Evolutionary conservation across 768 basidiomycete genomes (phyloP).

Genomic region (Plicaturopsis crispa): DNA sequence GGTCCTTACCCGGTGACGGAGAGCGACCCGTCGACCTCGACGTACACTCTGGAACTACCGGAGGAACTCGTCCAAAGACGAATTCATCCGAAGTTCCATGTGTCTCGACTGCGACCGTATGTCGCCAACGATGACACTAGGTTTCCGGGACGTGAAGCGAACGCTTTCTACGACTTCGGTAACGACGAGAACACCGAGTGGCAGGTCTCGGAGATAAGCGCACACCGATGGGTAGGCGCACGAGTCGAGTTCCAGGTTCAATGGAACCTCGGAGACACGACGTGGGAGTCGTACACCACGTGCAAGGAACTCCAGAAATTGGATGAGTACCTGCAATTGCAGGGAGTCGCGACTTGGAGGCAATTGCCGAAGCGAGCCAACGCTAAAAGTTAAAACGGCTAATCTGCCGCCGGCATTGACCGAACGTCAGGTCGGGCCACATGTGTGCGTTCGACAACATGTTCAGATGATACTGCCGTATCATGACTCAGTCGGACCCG

Average conservation of each 20-base stretch:
- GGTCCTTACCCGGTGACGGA: slow-evolving; percentile 6
- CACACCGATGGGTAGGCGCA: slow-evolving; percentile 8
- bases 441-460: too few relatives aligned
- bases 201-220: slow-evolving; percentile 7
- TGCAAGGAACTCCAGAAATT: slow-evolving; percentile 21
- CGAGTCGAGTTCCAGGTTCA: slow-evolving; percentile 17
- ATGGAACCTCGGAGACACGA: slow-evolving; percentile 25
- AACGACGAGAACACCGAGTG: slow-evolving; percentile 2
- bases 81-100: slow-evolving; percentile 11
- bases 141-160: slow-evolving; percentile 8
- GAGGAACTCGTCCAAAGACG: slow-evolving; percentile 8
- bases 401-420: too few relatives aligned
- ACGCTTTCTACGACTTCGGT: slow-evolving; percentile 14
- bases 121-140: slow-evolving; percentile 5
- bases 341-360: slow-evolving; percentile 9
- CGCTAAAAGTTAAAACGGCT: not conserved
- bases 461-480: too few relatives aligned
- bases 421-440: too few relatives aligned
- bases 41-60: slow-evolving; percentile 23
- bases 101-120: slow-evolving; percentile 3
- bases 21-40: slow-evolving; percentile 10
- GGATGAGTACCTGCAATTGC: slow-evolving; percentile 21
- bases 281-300: slow-evolving; percentile 20
- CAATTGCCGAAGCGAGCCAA: not conserved
- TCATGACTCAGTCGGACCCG: too few relatives aligned